Evolutionary conservation across 306 rosid genomes (phyloP).

Genomic region (Castanopsis chinensis): DNA sequence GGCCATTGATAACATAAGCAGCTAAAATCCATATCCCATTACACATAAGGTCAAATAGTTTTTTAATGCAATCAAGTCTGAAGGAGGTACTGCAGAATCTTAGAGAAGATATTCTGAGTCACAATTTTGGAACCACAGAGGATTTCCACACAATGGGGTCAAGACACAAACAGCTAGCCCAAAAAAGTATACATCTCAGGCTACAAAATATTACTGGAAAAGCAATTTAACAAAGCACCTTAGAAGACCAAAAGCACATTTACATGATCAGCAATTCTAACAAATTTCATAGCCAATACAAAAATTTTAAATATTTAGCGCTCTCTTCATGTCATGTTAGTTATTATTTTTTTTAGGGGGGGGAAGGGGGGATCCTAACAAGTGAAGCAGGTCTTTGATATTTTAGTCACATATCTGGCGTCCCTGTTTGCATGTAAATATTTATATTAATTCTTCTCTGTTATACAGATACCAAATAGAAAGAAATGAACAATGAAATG

Average conservation of each 20-base stretch:
- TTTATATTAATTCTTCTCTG: not conserved
- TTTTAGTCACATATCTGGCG: not conserved
- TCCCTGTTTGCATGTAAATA: not conserved
- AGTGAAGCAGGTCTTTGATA: not conserved
- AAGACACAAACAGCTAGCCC: not conserved
- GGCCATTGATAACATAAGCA: not conserved
- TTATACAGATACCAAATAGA: not conserved
- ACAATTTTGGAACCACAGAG: not conserved
- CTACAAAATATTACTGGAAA: not conserved
- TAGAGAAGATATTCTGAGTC: not conserved
- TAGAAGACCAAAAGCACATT: not conserved
- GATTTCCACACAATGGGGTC: not conserved
- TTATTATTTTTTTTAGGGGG: not conserved
- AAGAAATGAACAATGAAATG: not conserved
- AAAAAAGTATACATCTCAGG: not conserved
- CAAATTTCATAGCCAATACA: constrained; percentile 5
- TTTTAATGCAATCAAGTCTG: not conserved
- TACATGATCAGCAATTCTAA: not conserved
- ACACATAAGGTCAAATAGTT: not conserved
- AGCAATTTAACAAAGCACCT: not conserved
- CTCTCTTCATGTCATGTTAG: not conserved
- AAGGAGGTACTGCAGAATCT: not conserved
- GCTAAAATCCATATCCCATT: not conserved
- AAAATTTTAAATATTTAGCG: not conserved
- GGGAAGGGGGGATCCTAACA: not conserved